These are phyloP conservation scores for Populus euphratica DNA, from an alignment of 345 rosid genomes.

Conservation along the genomic window DNA sequence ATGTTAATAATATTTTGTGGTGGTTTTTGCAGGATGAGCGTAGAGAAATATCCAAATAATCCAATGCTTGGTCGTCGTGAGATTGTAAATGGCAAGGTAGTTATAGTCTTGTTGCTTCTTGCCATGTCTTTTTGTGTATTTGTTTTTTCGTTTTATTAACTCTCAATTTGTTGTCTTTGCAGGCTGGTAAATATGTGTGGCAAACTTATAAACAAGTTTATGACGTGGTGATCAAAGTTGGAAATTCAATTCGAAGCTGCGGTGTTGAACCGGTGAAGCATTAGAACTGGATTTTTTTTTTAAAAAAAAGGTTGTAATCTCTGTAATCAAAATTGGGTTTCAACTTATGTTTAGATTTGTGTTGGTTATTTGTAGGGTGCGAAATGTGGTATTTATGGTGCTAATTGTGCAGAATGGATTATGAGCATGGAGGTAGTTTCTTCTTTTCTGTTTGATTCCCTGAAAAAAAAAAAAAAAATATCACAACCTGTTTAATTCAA, in stretches of 20 bases:
- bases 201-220: slow-evolving; percentile 75
- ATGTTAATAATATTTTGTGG: not conserved
- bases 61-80: slow-evolving; percentile 85
- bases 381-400: slow-evolving; percentile 91
- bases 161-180: slow-evolving; percentile 12
- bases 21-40: slow-evolving; percentile 54
- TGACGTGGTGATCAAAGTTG: slow-evolving; percentile 73
- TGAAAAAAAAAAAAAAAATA: not conserved
- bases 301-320: not conserved
- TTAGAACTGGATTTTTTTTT: not conserved
- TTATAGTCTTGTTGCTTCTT: not conserved
- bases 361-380: slow-evolving; percentile 47
- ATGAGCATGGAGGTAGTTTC: slow-evolving; percentile 90
- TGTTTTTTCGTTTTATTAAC: not conserved
- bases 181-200: slow-evolving; percentile 92
- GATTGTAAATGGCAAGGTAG: slow-evolving; percentile 74
- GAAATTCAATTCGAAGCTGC: slow-evolving; percentile 73
- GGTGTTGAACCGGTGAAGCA: slow-evolving; percentile 69
- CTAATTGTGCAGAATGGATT: slow-evolving; percentile 86
- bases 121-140: not conserved
- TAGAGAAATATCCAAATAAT: slow-evolving; percentile 67
- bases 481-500: not conserved
- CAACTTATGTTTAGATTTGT: not conserved
- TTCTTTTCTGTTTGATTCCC: slow-evolving; percentile 3
- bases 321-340: not conserved